Base-by-base conservation (phyloP, 1,284 basidiomycete species). In the Irpex sp. region DNA sequence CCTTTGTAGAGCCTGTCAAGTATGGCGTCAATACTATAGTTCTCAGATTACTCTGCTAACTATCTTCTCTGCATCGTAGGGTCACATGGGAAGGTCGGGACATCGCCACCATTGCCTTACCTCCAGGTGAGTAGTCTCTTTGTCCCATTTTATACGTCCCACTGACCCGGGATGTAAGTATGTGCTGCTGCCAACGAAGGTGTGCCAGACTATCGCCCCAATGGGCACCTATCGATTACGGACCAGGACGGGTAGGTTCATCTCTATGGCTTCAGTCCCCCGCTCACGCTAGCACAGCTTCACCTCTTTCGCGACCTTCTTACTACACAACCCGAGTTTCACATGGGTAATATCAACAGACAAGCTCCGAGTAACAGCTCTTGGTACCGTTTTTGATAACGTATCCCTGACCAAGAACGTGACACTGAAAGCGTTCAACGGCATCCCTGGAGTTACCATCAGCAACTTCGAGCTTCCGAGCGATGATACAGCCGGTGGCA, bases 371-470 rank as follows among this genome's bases (percentile, higher is more conserved):
- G 77, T 93, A 11, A 83, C 80, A 2, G 88, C 91, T 3, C 79
- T 92, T 1, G 86, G 86, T 11, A 91, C 88, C 37, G 82, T 85
- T 67, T 92, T 92, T 69, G 85, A 88, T 66, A 81, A 85, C 58
- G 84, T 92, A 34, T 78, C 80, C 0, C 79, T 93, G 60, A 81
- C 78, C 57, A 92, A 93, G 76, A 79, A 79, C 5, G 75, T 93
- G 59, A 76, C 85, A 7, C 83, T 93, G 76, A 85, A 85, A 71
- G 91, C 88, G 3, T 93, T 93, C 76, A 87, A 91, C 66, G 80
- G 79, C 59, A 75, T 92, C 21, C 86, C 87, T 13, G 87, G 87
- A 8, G 85, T 89, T 48, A 85, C 84, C 1, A 89, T 92, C 70
- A 83, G 79, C 68, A 86, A 90, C 75, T 92, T 93, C 78, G 73